These are phyloP conservation scores for Torulaspora quercuum DNA, from an alignment of 805 yeast genomes.

Conservation along the genomic window DNA sequence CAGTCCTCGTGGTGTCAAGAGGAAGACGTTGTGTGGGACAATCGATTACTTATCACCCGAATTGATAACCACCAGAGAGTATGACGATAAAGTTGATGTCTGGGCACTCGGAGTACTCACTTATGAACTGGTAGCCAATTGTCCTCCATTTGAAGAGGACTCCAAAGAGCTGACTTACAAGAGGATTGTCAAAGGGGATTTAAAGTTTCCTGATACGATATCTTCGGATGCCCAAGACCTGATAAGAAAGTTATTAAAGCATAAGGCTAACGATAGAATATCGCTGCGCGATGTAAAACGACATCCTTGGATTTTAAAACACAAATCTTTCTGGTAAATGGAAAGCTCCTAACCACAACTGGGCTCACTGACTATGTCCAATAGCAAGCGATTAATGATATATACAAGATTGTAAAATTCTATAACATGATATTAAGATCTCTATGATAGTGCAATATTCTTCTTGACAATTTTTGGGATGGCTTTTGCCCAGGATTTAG, in stretches of 20 bases:
- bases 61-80: slow-evolving; percentile 79
- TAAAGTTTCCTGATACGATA: slow-evolving; percentile 66
- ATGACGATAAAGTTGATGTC: slow-evolving; percentile 74
- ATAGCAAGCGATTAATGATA: no score
- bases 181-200: slow-evolving; percentile 73
- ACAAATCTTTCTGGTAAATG: slow-evolving; percentile 57
- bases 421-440: no score
- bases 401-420: no score
- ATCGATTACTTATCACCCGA: slow-evolving; percentile 94
- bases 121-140: slow-evolving; percentile 82
- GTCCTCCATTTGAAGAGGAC: slow-evolving; percentile 87
- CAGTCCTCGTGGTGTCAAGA: slow-evolving; percentile 52
- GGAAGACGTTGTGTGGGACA: slow-evolving; percentile 92
- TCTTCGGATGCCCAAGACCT: slow-evolving; percentile 75
- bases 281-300: slow-evolving; percentile 54
- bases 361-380: no score
- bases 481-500: slow-evolving; percentile 80
- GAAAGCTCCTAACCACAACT: background rate
- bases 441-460: slow-evolving; percentile 39
- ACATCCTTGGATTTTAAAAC: slow-evolving; percentile 83
- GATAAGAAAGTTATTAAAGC: slow-evolving; percentile 58
- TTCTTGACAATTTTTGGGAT: slow-evolving; percentile 64
- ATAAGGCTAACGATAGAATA: slow-evolving; percentile 66
- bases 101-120: slow-evolving; percentile 92
- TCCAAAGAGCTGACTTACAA: slow-evolving; percentile 75